phyloP scores from a whole-genome alignment of 2,329 filamentous ascomycete genomes.

The Aschersonia sp. region DNA sequence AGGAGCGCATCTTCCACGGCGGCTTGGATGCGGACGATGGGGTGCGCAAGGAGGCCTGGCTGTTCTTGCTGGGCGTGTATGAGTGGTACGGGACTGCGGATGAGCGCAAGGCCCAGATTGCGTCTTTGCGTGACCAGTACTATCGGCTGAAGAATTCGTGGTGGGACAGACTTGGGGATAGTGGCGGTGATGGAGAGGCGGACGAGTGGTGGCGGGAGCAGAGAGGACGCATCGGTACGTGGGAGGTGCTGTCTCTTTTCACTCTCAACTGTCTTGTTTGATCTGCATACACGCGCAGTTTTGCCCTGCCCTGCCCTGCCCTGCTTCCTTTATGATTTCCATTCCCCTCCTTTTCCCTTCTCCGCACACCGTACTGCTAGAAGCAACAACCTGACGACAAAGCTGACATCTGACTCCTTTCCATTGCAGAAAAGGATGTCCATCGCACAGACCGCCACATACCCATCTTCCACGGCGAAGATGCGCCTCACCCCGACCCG shows the following conservation, averaged over 20 bases:
- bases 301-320: too few relatives aligned
- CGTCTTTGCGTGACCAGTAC: constrained; percentile 83
- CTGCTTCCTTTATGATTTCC: too few relatives aligned
- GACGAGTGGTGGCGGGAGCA: constrained; percentile 97
- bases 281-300: too few relatives aligned
- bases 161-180: constrained; percentile 89
- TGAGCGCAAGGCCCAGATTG: constrained; percentile 70
- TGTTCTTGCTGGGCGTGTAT: constrained; percentile 83
- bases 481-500: constrained; percentile 91
- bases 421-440: constrained; percentile 78
- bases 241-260: neutral
- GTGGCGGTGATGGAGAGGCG: constrained; percentile 64
- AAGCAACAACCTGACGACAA: neutral
- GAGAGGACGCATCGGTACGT: constrained; percentile 77
- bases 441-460: constrained; percentile 92
- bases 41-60: constrained; percentile 90
- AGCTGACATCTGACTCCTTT: constrained; percentile 5
- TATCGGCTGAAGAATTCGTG: constrained; percentile 85
- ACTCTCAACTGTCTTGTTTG: neutral
- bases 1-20: constrained; percentile 94
- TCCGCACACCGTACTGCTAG: too few relatives aligned
- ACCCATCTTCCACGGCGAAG: constrained; percentile 90
- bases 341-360: too few relatives aligned
- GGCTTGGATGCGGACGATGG: constrained; percentile 81
- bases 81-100: constrained; percentile 85